Evolutionary conservation across 768 basidiomycete species (phyloP).

Genomic region (Phallus indusiatus): DNA sequence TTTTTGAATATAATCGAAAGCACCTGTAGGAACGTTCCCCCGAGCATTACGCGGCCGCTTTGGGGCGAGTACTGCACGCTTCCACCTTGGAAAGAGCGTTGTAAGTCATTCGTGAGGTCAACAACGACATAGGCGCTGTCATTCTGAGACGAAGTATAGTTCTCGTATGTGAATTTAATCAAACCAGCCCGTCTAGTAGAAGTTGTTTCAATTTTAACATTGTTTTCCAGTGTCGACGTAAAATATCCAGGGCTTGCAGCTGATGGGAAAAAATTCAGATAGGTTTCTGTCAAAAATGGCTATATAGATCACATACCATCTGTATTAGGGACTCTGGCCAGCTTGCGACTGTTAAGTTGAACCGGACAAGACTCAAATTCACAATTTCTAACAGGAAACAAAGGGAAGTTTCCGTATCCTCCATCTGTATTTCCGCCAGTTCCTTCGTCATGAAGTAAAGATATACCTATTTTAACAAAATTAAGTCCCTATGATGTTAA

Average conservation of each 20-base stretch:
- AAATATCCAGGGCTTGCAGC: constrained; percentile 42
- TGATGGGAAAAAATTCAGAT: constrained; percentile 10
- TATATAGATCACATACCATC: constrained; percentile 25
- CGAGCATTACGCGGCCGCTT: constrained; percentile 28
- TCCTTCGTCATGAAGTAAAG: constrained; percentile 45
- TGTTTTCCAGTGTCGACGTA: constrained; percentile 36
- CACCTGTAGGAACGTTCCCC: constrained; percentile 39
- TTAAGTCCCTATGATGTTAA: not conserved
- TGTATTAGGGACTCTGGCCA: constrained; percentile 32
- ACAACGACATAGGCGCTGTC: constrained; percentile 13
- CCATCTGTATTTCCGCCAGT: constrained; percentile 43
- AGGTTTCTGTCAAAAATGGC: not conserved
- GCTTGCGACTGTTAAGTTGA: constrained; percentile 29
- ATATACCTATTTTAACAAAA: constrained; percentile 34
- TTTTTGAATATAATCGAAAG: not conserved
- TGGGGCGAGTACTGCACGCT: constrained; percentile 23
- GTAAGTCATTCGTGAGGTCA: constrained; percentile 22
- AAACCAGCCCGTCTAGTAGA: constrained; percentile 18
- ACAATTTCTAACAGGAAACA: constrained; percentile 37
- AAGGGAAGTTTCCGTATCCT: constrained; percentile 43
- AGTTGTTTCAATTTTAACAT: constrained; percentile 27
- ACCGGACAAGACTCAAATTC: constrained; percentile 34
- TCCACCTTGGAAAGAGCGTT: constrained; percentile 40
- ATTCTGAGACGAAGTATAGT: not conserved
- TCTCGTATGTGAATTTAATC: constrained; percentile 17